phyloP scores from a whole-genome alignment of 2,329 filamentous ascomycete genomes.

The Fusarium sp. region DNA sequence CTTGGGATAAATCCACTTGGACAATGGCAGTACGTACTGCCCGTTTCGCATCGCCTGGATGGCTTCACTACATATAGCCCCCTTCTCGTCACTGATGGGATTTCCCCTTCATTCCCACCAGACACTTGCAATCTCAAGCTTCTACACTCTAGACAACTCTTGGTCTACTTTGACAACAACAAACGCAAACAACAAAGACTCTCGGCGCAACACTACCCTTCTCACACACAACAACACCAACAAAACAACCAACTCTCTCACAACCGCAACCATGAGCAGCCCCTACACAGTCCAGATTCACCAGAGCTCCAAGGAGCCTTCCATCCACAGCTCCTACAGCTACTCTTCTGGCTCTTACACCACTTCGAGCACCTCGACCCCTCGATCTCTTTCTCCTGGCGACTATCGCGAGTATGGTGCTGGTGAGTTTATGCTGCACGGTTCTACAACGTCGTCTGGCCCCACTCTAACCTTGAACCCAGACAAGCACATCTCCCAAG shows the following conservation, averaged over 20 bases:
- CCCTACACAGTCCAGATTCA: constrained; percentile 53
- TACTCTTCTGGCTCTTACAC: constrained; percentile 49
- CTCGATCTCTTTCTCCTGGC: constrained; percentile 49
- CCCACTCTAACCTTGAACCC: constrained; percentile 40
- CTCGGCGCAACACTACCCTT: constrained; percentile 9
- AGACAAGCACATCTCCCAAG: constrained; percentile 48
- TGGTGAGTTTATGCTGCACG: constrained; percentile 43
- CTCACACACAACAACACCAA: constrained; percentile 18
- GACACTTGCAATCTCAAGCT: constrained; percentile 34
- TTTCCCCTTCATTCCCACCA: constrained; percentile 27
- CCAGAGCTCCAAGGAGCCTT: constrained; percentile 51
- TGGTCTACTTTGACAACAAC: constrained; percentile 4
- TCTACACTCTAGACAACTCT: constrained; percentile 14
- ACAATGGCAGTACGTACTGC: constrained; percentile 43
- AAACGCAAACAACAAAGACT: constrained; percentile 20
- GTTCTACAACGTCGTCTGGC: constrained; percentile 11
- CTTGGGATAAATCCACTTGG: constrained; percentile 39
- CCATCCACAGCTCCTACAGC: constrained; percentile 48
- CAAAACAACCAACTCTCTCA: constrained; percentile 11
- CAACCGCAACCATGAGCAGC: constrained; percentile 46
- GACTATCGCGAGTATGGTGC: constrained; percentile 53
- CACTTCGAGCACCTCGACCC: constrained; percentile 47
- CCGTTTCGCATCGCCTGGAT: constrained; percentile 31
- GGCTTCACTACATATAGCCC: constrained; percentile 45
- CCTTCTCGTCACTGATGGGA: constrained; percentile 26